Percentiles rank a stretch among this genome's conserved stretches.
Conservation (phyloP, 2,329 filamentous ascomycete genomes). For the Fusarium begoniae region DNA sequence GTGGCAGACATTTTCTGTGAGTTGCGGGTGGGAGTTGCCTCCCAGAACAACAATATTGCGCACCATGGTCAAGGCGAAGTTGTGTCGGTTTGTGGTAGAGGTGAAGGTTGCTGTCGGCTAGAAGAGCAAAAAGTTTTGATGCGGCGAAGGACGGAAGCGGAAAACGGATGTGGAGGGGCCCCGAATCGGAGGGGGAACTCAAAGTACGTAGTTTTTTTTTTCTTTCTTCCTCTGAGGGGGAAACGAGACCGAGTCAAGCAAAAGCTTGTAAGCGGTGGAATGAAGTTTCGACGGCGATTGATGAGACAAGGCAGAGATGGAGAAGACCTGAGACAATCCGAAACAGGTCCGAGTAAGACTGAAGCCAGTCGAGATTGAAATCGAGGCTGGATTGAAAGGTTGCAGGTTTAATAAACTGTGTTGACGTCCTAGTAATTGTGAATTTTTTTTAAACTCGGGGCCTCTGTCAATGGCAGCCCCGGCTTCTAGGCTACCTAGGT, state of each 20-base stretch:
- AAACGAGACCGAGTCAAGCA: constrained; percentile 22
- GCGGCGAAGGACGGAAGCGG: constrained; percentile 42
- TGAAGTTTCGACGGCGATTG: constrained; percentile 9
- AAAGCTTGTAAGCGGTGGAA: constrained; percentile 15
- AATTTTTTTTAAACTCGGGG: constrained; percentile 24
- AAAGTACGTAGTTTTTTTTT: constrained; percentile 7
- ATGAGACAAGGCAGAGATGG: not conserved
- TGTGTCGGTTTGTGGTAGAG: constrained; percentile 19
- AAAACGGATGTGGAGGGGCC: constrained; percentile 41
- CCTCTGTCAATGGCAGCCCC: constrained; percentile 33
- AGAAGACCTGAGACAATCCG: constrained; percentile 25
- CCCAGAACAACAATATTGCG: constrained; percentile 94
- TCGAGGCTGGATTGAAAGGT: constrained; percentile 26
- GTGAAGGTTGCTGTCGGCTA: constrained; percentile 19
- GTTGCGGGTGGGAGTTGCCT: constrained; percentile 89
- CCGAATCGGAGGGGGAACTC: constrained; percentile 39
- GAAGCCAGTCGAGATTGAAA: constrained; percentile 22
- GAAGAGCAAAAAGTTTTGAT: constrained; percentile 40
- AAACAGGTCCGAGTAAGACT: constrained; percentile 25
- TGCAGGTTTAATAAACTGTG: constrained; percentile 30
- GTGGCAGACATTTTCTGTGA: constrained; percentile 87
- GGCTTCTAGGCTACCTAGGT: constrained; percentile 10
- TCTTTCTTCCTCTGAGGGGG: constrained; percentile 9
- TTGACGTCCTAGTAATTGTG: constrained; percentile 7
- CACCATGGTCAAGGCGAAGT: constrained; percentile 70